A percentile compares a stretch with the other conserved stretches of the same genome.
Conservation (phyloP, 2,329 filamentous ascomycete genomes). For the Pyrenochaeta sp. region DNA sequence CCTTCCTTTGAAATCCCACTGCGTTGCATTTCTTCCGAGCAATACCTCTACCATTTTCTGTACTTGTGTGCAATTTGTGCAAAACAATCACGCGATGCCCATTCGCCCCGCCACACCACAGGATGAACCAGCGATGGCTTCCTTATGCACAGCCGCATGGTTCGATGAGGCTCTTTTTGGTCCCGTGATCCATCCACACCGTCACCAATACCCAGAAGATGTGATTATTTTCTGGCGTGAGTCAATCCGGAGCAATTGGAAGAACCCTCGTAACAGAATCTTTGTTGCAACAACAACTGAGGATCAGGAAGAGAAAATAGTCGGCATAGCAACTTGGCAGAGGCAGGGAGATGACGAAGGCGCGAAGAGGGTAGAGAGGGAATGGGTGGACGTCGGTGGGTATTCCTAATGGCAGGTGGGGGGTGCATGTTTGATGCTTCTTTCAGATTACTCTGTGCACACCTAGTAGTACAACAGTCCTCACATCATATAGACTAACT, state of each 20-base stretch:
- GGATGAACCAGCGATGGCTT: conserved; percentile 29
- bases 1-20: too few relatives aligned
- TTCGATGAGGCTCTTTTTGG: conserved; percentile 44
- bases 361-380: conserved; percentile 14
- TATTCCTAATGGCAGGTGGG: background rate
- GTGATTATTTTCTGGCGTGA: conserved; percentile 34
- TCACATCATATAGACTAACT: background rate
- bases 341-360: conserved; percentile 29
- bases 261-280: conserved; percentile 13
- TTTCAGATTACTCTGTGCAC: too few relatives aligned
- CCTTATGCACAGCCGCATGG: conserved; percentile 32
- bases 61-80: too few relatives aligned
- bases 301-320: conserved; percentile 20
- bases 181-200: conserved; percentile 36
- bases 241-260: conserved; percentile 21
- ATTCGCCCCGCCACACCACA: conserved; percentile 23
- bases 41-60: too few relatives aligned
- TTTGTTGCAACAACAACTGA: conserved; percentile 17
- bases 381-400: conserved; percentile 25
- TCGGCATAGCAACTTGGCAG: conserved; percentile 31
- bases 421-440: too few relatives aligned
- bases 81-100: conserved; percentile 14
- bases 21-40: too few relatives aligned
- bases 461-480: background rate
- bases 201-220: conserved; percentile 33